Percentiles rank a stretch among this genome's conserved stretches.
phyloP scores from a whole-genome alignment of 2,329 filamentous ascomycete genomes.

The Trichoderma atroviride region DNA sequence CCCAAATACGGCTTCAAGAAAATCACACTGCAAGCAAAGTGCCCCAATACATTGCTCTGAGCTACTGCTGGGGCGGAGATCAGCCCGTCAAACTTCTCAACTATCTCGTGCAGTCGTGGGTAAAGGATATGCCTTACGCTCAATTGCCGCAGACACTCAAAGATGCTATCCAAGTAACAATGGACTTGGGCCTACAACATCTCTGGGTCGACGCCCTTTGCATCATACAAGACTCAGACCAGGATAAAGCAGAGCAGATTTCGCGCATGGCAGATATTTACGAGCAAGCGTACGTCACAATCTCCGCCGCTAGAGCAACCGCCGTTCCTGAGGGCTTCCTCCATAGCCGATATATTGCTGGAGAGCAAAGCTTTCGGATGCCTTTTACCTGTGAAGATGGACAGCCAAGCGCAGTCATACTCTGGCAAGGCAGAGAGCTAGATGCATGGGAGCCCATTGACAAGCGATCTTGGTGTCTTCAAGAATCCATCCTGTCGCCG shows the following conservation, averaged over 20 bases:
- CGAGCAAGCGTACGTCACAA: conserved; percentile 1
- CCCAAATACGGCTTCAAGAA: neutral
- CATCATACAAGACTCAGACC: conserved; percentile 18
- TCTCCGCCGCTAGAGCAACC: neutral
- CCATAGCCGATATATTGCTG: conserved; percentile 1
- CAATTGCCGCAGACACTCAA: neutral
- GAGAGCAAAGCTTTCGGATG: neutral
- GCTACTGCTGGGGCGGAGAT: conserved; percentile 14
- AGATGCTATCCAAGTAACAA: neutral
- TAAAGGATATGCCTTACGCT: neutral
- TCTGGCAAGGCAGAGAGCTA: conserved; percentile 7
- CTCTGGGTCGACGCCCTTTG: conserved; percentile 13
- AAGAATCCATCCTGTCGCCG: conserved; percentile 16
- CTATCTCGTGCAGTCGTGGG: neutral
- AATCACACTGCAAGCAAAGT: too few relatives aligned
- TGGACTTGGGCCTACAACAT: neutral
- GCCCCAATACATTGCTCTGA: neutral
- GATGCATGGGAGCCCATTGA: conserved; percentile 18
- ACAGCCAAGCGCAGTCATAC: neutral
- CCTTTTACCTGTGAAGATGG: conserved; percentile 8
- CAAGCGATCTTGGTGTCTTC: conserved; percentile 14
- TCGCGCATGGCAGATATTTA: conserved; percentile 9
- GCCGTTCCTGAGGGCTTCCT: conserved; percentile 3
- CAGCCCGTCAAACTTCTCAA: neutral
- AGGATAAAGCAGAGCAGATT: conserved; percentile 16